Base-by-base conservation (phyloP, 306 rosid genomes). In the Nissolia schottii region DNA sequence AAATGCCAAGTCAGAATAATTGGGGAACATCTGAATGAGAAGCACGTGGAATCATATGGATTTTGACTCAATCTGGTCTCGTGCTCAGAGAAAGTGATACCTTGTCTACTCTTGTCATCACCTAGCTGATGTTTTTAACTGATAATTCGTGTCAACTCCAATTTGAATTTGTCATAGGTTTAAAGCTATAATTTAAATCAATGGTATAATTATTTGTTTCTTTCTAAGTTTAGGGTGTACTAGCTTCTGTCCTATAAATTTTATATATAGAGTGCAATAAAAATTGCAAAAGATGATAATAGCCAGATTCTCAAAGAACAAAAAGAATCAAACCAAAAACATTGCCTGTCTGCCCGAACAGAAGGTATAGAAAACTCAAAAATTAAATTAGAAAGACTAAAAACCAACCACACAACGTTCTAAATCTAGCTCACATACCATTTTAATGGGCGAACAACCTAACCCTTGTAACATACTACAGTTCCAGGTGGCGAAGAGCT, bases 31-130 rank as follows among this genome's bases (percentile, higher is more conserved):
- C 12, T 19, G 75, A 66, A 71, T 64, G 68, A 60, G 60, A 77
- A 71, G 63, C 85, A 77, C 82, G 79, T 81, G 82, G 62, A 77
- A 81, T 77, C 69, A 81, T 81, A 59, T n/a, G 72, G 22, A 43
- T 1, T 72, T 76, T 76, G 85, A 77, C 77, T 55, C 19, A 11
- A 15, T 56, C 23, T 59, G 38, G 28, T 50, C 38, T 59, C 82
- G 67, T 77, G 76, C 67, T 76, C 14, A 3, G 64, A 40, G 43
- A 80, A 81, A 76, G 78, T 50, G 75, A 60, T 45, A 8, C 69
- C 31, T 66, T 58, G 79, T 77, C 85, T 58, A 18, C 66, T 48
- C 25, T 64, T 22, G 71, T 71, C 51, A 29, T 40, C 14, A 14
- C 48, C 46, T 48, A 23, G 3, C 32, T 23, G 15, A 3, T 63